A percentile compares a stretch with the other conserved stretches of the same genome.
Evolutionary conservation across 306 rosid genomes (phyloP).

Genomic region (Trichosanthes truncata): DNA sequence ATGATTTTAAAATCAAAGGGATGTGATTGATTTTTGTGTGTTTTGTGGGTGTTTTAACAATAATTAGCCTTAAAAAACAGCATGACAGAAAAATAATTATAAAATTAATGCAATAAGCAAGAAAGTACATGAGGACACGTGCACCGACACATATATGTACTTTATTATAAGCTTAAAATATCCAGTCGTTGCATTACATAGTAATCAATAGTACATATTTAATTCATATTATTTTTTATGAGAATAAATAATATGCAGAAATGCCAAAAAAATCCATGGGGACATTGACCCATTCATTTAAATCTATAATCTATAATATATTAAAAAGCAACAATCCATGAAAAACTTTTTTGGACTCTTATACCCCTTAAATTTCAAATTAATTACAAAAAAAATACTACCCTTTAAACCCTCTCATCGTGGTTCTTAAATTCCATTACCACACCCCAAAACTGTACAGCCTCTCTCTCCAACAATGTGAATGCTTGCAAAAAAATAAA

Average conservation of each 20-base stretch:
- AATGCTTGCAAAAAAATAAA: too few species aligned
- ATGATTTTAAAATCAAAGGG: not conserved
- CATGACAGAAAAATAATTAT: not conserved
- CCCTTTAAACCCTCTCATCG: too few species aligned
- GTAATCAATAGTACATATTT: not conserved
- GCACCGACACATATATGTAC: conserved; percentile 7
- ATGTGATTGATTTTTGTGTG: not conserved
- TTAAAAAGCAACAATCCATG: too few species aligned
- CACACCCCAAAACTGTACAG: too few species aligned
- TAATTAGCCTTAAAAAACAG: not conserved
- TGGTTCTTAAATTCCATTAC: too few species aligned
- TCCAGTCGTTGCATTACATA: not conserved
- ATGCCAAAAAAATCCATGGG: not conserved
- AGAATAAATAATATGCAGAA: not conserved
- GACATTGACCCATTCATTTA: not conserved
- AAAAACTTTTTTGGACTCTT: too few species aligned
- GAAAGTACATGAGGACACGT: not conserved
- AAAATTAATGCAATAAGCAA: not conserved
- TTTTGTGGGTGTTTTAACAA: not conserved
- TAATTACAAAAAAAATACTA: too few species aligned
- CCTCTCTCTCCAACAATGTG: too few species aligned
- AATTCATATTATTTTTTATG: not conserved
- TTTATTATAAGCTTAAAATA: not conserved
- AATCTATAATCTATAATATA: too few species aligned
- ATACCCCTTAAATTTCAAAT: too few species aligned